phyloP scores from a whole-genome alignment of 805 yeast species.

The Candida broadrunensis region DNA sequence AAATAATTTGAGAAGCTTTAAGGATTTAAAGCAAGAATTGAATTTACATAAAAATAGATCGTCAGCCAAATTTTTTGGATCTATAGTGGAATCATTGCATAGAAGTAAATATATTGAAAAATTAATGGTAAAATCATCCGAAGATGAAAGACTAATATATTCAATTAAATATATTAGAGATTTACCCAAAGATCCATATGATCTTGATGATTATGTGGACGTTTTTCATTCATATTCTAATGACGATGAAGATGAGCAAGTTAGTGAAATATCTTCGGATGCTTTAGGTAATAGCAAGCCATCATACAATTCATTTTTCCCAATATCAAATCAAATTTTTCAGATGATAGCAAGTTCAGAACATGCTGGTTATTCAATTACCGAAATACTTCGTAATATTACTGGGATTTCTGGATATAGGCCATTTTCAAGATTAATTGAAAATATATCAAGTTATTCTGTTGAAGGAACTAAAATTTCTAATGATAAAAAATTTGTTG shows the following conservation, averaged over 20 bases:
- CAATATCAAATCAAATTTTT: constrained; percentile 62
- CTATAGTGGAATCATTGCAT: constrained; percentile 45
- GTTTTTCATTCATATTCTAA: constrained; percentile 19
- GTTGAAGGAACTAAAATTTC: constrained; percentile 25
- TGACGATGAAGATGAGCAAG: constrained; percentile 22
- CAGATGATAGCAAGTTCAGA: constrained; percentile 43
- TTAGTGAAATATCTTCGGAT: constrained; percentile 12
- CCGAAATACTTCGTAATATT: constrained; percentile 46
- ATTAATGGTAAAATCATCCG: constrained; percentile 44
- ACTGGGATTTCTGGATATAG: constrained; percentile 56
- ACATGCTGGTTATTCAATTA: constrained; percentile 55
- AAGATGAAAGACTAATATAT: constrained; percentile 30
- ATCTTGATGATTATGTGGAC: constrained; percentile 36
- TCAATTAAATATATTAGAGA: constrained; percentile 42
- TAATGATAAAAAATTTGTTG: constrained; percentile 22
- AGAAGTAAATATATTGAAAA: constrained; percentile 46
- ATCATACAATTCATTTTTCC: constrained; percentile 52
- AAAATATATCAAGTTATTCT: constrained; percentile 40
- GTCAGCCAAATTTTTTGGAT: constrained; percentile 45
- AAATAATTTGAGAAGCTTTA: constrained; percentile 54
- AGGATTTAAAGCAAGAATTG: constrained; percentile 60
- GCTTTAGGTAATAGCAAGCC: constrained; percentile 16
- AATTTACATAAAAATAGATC: constrained; percentile 42
- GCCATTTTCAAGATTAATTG: constrained; percentile 51
- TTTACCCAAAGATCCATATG: constrained; percentile 46